Base-by-base conservation (phyloP, 306 rosid species). In the Pterocarpus santalinus region DNA sequence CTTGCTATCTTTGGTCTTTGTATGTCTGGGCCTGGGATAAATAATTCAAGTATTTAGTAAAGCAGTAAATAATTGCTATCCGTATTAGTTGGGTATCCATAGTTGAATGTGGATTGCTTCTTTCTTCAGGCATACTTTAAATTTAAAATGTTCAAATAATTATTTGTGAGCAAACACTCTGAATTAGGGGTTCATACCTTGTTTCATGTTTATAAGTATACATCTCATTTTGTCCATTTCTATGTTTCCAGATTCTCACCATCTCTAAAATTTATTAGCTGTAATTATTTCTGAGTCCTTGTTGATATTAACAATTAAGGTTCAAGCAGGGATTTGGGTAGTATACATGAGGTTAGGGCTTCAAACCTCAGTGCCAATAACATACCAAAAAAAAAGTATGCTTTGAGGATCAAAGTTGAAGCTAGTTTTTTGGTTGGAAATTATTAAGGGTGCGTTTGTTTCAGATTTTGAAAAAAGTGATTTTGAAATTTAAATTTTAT, bases 361-460 rank as follows among this genome's bases (percentile, higher is more conserved):
- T 22, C 28, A 22, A 22, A 22, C 28, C 28, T 22, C 28, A 22
- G 28, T 22, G 28, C 28, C 28, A 22, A 22, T 22, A 22, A 22
- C 1, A 22, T 22, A 22, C 28, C 28, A 22, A 22, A 22, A 22
- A 22, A 22, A 22, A 62, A 64, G n/a, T 75, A 11, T 69, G 34
- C 65, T 80, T 52, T 44, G 22, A 64, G 52, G 72, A 55, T 58
- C 58, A 56, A 80, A 72, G 32, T 76, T 70, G 76, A 75, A 75
- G 30, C 44, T 67, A 77, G 47, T 32, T 11, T 77, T 73, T 74
- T 81, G 71, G 73, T 81, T 65, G 49, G 75, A 60, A 44, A 76
- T 70, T 80, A 47, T 80, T 53, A 22, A 22, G 28, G 28, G 28
- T 22, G 28, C 28, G 28, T 22, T 22, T 22, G 28, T 22, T 22